Evolutionary conservation across 148 eudicot genomes (phyloP), one percentile per base, ranked within the genome.

Genomic region (Dianthus caryophyllus): DNA sequence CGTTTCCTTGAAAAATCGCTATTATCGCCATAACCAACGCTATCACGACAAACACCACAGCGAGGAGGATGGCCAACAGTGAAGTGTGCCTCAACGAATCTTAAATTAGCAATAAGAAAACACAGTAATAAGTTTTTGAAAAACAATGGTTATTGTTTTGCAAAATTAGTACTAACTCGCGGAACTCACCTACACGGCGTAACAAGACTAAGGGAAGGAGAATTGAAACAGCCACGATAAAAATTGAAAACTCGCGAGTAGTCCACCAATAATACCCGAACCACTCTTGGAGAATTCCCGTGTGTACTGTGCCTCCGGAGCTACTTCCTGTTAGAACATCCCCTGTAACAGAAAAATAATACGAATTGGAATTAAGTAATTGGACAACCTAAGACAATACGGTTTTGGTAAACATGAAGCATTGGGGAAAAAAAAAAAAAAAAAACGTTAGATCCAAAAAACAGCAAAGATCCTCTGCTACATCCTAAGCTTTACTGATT

Each of bases 181-280:
- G 49, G 25, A 44, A 75, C 91, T 75, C 58, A 93, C 99, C 93
- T 79, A 90, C 83, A 76, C 90, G 94, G 17, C 89, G 92, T 12
- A 84, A 64, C 71, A 88, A 67, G 50, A 84, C 86, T 72, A 94
- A 76, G 6, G 99, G 99, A 69, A 90, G 86, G 76, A 94, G 74
- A 49, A 88, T 76, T 18, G 90, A 70, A 38, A 88, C 66, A 48
- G 76, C 77, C 36, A 85, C 62, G 25, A 90, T 26, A 4, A 88
- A 77, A 31, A 94, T 82, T 1, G 97, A 79, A 76, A 71, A 90
- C 66, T 85, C 77, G 0, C 99, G 99, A 2, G 96, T 76, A 70
- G 81, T 90, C 99, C 99, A 94, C 97, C 99, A 94, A 57, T 94
- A 89, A 80, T 76, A 75, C 44, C 99, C 99, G 70, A 94, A 94